Evolutionary conservation across 768 basidiomycete species (phyloP), one percentile per base, ranked within the genome.

Genomic region (Daedaleopsis nitida): DNA sequence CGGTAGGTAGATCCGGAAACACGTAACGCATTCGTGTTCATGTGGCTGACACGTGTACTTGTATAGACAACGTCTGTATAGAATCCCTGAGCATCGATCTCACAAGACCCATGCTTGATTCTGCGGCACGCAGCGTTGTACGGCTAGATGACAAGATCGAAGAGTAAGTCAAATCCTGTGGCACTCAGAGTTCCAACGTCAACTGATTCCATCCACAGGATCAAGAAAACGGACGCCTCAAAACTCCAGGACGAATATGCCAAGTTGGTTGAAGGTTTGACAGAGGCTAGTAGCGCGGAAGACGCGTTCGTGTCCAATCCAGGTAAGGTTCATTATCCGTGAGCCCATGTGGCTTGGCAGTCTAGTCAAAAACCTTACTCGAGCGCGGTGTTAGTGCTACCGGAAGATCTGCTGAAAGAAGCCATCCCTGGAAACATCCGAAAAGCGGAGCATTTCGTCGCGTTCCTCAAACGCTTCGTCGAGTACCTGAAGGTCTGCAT

Each of bases 361-460:
- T 34, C 24, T 34, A 35, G 27, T 43, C 10, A 51, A 52, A 44
- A 57, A 38, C 60, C 32, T 44, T 61, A 57, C 37, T 16, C 52
- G 57, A n/a, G 11, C 63, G 23, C 38, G 19, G 60, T 34, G 43
- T 13, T 56, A 94, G 94, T 93, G 34, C 79, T 99, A 2, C 96
- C 97, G 21, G 94, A 96, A 59, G 97, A 99, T 72, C 83, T 99
- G 50, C 79, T 99, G 50, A 89, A 88, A 55, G 97, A 99, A 76
- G 96, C 97, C 7, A 84, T 99, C 52, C 97, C 97, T 35, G 97
- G 97, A 12, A 99, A 99, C 69, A 99, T 99, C 61, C 84, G 97
- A 49, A 97, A 98, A 74, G 97, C 97, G 0, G 97, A 99, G 71
- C 97, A 99, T 76, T 99, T 99, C 68, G 94, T 98, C 16, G 96